Base-by-base conservation (phyloP, 768 basidiomycete genomes). In the Rhodosporidiobolus sp. region DNA sequence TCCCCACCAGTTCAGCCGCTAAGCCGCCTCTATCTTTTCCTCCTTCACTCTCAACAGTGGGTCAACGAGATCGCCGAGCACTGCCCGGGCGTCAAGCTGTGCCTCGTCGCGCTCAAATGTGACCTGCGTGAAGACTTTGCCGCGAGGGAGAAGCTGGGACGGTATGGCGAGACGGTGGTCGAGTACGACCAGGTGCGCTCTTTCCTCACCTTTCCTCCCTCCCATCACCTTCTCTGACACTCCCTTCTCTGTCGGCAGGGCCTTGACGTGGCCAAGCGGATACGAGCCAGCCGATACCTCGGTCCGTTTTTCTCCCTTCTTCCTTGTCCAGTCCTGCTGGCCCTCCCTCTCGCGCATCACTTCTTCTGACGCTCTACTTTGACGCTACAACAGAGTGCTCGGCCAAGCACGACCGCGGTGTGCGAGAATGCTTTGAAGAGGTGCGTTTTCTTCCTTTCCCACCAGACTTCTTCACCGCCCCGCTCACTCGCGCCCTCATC, bases 401-500 rank as follows among this genome's bases (percentile, higher is more conserved):
- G 74, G 94, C 95, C 14, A 97, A 97, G 81, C 93, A 95, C 79
- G 94, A 96, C 76, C 87, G 95, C 59, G 95, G 95, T 8, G 94
- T 98, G 19, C 85, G 87, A 38, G 94, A 98, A 80, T 93, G 94
- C 16, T 94, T 98, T 78, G 86, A 90, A 76, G 95, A 97, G 80
- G 90, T 79, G 16, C 76, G 81, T 20, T 19, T 10, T 5, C 52
- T 28, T 58, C 10, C 28, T 0, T 46, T 12, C 17, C 1, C 52
- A 4, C 17, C 34, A 12, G 14, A 10, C 38, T 26, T 38, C 46
- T 20, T 8, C 19, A 22, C 24, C 12, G 43, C 11, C 20, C 28
- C 4, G 11, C 43, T 45, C 30, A 46, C 62, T 17, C 0, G 17
- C 14, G 0, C 20, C 16, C 43, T 16, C 6, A 11, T 28, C 32